phyloP scores from a whole-genome alignment of 305 asterid species.

The Fraxinus platypoda region DNA sequence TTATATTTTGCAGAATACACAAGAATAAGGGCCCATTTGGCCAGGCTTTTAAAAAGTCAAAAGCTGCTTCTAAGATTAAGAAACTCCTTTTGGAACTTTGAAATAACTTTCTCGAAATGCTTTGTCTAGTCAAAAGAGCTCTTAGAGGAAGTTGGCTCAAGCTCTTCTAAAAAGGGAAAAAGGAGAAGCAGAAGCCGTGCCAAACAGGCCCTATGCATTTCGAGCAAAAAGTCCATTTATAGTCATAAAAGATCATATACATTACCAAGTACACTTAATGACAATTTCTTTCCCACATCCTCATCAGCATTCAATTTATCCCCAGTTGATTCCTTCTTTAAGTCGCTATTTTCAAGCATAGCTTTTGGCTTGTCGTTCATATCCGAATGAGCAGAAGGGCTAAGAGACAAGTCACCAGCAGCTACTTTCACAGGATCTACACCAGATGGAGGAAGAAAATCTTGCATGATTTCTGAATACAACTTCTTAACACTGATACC shows the following conservation, averaged over 20 bases:
- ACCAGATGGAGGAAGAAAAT: slow-evolving; percentile 50
- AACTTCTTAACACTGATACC: slow-evolving; percentile 69
- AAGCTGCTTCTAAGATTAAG: background rate
- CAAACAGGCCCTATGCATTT: background rate
- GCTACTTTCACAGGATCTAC: slow-evolving; percentile 51
- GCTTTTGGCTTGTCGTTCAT: slow-evolving; percentile 40
- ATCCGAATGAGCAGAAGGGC: slow-evolving; percentile 43
- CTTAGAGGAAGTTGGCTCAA: background rate
- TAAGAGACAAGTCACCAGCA: slow-evolving; percentile 47
- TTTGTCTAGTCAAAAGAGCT: background rate
- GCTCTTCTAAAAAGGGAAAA: background rate
- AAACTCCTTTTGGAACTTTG: background rate
- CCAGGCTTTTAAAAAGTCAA: background rate
- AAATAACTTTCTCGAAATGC: background rate
- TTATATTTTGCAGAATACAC: background rate
- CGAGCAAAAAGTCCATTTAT: slow-evolving; percentile 18
- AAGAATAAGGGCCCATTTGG: background rate
- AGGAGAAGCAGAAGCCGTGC: background rate
- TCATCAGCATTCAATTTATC: slow-evolving; percentile 40
- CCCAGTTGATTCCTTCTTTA: slow-evolving; percentile 28
- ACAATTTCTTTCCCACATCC: slow-evolving; percentile 14
- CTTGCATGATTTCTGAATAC: slow-evolving; percentile 74
- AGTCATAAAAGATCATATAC: slow-evolving; percentile 8
- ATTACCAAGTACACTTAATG: slow-evolving; percentile 1
- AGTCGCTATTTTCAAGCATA: slow-evolving; percentile 26